A percentile compares a stretch with the other conserved stretches of the same genome.
phyloP scores from a whole-genome alignment of 345 rosid genomes.

The Melastoma malabathricum region DNA sequence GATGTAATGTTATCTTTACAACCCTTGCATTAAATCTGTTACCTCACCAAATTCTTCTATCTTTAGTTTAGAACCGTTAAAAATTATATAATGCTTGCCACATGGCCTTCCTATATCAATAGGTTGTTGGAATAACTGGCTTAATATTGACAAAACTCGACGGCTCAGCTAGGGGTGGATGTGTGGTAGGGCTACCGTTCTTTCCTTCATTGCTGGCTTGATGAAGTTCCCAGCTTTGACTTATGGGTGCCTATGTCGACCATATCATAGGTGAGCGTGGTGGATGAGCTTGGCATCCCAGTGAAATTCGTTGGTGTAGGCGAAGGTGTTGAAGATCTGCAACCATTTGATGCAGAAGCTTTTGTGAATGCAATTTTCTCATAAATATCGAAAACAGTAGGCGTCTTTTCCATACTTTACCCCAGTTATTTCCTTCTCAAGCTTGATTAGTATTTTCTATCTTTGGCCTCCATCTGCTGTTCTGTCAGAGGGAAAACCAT shows the following conservation, averaged over 20 bases:
- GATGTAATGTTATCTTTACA: conserved; percentile 38
- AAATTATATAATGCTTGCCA: too few species aligned
- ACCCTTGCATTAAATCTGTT: conserved; percentile 1
- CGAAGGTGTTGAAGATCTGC: conserved; percentile 86
- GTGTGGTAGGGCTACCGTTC: conserved; percentile 46
- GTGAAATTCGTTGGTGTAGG: conserved; percentile 94
- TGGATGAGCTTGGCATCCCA: conserved; percentile 88
- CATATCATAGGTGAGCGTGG: conserved; percentile 71
- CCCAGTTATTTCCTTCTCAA: neutral
- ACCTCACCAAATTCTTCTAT: neutral
- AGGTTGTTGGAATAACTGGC: conserved; percentile 92
- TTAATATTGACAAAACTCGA: conserved; percentile 88
- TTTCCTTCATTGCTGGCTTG: too few species aligned
- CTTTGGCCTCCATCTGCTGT: too few species aligned
- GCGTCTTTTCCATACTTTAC: neutral
- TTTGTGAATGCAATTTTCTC: conserved; percentile 81
- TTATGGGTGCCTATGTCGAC: neutral
- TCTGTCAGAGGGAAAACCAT: too few species aligned
- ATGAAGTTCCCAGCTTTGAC: too few species aligned
- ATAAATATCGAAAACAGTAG: conserved; percentile 12
- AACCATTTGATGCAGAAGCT: conserved; percentile 82
- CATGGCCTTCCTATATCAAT: conserved; percentile 1
- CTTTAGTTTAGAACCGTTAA: neutral
- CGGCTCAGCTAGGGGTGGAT: conserved; percentile 95
- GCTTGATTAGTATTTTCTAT: too few species aligned